These are phyloP conservation scores for Cutaneotrichosporon sp. DNA, from an alignment of 1,284 basidiomycete species.

Conservation along the genomic window DNA sequence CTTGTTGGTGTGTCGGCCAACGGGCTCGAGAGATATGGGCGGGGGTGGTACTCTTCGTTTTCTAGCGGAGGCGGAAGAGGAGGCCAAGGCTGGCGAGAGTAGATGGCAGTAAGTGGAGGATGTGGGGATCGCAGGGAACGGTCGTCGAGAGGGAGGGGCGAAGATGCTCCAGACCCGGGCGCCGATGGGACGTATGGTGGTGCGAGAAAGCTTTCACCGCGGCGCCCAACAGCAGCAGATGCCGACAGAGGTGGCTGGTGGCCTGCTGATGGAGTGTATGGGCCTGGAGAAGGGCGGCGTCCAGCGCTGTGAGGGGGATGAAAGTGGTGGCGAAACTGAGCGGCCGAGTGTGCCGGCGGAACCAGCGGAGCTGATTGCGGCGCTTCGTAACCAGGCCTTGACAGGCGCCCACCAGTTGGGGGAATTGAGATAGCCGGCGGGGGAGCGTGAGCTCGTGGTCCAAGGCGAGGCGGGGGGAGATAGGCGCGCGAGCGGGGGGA, in stretches of 20 bases:
- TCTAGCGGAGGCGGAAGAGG: slow-evolving; percentile 7
- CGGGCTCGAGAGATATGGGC: slow-evolving; percentile 19
- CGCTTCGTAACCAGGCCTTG: slow-evolving; percentile 2
- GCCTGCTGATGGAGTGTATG: not conserved
- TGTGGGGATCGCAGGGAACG: slow-evolving; percentile 38
- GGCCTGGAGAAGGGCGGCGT: slow-evolving; percentile 6
- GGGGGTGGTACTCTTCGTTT: slow-evolving; percentile 6
- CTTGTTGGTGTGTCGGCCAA: slow-evolving; percentile 15
- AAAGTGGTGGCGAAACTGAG: slow-evolving; percentile 6
- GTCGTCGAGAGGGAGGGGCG: slow-evolving; percentile 21
- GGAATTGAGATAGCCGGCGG: slow-evolving; percentile 16
- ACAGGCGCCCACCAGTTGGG: not conserved
- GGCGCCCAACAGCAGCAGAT: slow-evolving; percentile 1
- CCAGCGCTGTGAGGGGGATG: slow-evolving; percentile 10
- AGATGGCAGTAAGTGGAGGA: slow-evolving; percentile 39
- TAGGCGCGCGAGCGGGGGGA: slow-evolving; percentile 4
- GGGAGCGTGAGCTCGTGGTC: slow-evolving; percentile 10
- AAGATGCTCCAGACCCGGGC: slow-evolving; percentile 20
- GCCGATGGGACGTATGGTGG: slow-evolving; percentile 4
- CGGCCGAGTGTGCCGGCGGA: slow-evolving; percentile 7
- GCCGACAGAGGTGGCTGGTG: not conserved
- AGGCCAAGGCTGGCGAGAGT: slow-evolving; percentile 22
- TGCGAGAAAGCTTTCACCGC: slow-evolving; percentile 7
- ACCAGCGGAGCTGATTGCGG: slow-evolving; percentile 13
- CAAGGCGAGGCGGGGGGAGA: slow-evolving; percentile 10